A percentile compares a stretch with the other conserved stretches of the same genome.
phyloP scores from a whole-genome alignment of 169 alveolate genomes.

The Plasmodium gallinaceum region DNA sequence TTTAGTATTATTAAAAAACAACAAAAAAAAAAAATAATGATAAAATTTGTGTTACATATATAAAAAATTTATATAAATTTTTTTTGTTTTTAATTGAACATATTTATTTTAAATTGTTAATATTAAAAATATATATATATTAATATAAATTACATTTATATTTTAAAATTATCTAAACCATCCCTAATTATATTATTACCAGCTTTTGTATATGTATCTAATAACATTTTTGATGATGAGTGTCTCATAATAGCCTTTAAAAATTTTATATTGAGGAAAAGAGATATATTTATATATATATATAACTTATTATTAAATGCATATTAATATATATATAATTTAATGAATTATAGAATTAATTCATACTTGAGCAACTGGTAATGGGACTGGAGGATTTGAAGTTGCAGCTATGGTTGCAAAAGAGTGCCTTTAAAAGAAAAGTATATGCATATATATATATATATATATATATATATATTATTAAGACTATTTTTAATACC shows the following conservation, averaged over 20 bases:
- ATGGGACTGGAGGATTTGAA: conserved; percentile 85
- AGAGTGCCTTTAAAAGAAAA: conserved; percentile 77
- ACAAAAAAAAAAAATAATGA: too few relatives aligned
- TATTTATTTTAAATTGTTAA: too few relatives aligned
- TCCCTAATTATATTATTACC: conserved; percentile 82
- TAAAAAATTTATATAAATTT: too few relatives aligned
- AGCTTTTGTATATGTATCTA: conserved; percentile 85
- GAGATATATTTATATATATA: not conserved
- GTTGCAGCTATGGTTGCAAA: conserved; percentile 86
- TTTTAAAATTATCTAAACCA: conserved; percentile 81
- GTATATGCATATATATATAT: conserved; percentile 4
- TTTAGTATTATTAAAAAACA: too few relatives aligned
- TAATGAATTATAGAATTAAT: not conserved
- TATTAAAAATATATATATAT: not conserved
- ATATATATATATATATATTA: not conserved
- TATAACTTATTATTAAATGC: conserved; percentile 1
- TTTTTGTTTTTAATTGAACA: too few relatives aligned
- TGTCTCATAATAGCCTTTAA: conserved; percentile 85
- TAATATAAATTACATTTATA: conserved; percentile 78
- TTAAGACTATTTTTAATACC: conserved; percentile 39
- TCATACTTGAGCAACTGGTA: conserved; percentile 85
- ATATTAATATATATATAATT: not conserved
- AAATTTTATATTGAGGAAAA: not conserved
- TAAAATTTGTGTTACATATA: too few relatives aligned
- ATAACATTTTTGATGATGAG: conserved; percentile 83